Evolutionary conservation across 495 filamentous ascomycete genomes (phyloP).

Genomic region (Talaromyces liani): DNA sequence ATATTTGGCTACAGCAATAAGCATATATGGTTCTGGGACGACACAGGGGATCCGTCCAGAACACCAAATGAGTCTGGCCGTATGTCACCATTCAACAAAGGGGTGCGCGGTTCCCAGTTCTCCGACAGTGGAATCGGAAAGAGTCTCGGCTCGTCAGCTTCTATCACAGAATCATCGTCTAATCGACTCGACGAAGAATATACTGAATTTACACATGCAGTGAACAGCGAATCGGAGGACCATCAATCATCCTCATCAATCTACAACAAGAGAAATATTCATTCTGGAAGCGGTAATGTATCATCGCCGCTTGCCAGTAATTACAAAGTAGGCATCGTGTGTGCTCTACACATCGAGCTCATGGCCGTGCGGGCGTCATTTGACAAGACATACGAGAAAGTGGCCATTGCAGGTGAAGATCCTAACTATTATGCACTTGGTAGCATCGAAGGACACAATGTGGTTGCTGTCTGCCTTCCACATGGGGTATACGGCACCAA

Average conservation of each 20-base stretch:
- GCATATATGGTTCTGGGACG: neutral
- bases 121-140: neutral
- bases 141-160: neutral
- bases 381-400: slow-evolving; percentile 18
- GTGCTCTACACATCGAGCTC: slow-evolving; percentile 16
- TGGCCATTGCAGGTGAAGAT: slow-evolving; percentile 12
- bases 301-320: slow-evolving; percentile 13
- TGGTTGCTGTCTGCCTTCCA: slow-evolving; percentile 20
- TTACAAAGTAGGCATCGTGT: slow-evolving; percentile 6
- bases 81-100: neutral
- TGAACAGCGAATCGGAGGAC: neutral
- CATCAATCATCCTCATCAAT: neutral
- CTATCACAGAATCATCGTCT: neutral
- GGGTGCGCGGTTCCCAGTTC: neutral
- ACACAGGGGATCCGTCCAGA: neutral
- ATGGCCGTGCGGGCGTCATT: slow-evolving; percentile 26
- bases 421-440: slow-evolving; percentile 27
- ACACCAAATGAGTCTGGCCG: neutral
- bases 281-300: neutral
- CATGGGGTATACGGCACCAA: neutral
- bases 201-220: neutral
- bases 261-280: neutral
- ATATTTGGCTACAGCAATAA: neutral
- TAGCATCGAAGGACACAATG: slow-evolving; percentile 25
- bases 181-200: neutral